Conservation (phyloP, 2,329 filamentous ascomycete species). For the Pestalotiopsis sp. region DNA sequence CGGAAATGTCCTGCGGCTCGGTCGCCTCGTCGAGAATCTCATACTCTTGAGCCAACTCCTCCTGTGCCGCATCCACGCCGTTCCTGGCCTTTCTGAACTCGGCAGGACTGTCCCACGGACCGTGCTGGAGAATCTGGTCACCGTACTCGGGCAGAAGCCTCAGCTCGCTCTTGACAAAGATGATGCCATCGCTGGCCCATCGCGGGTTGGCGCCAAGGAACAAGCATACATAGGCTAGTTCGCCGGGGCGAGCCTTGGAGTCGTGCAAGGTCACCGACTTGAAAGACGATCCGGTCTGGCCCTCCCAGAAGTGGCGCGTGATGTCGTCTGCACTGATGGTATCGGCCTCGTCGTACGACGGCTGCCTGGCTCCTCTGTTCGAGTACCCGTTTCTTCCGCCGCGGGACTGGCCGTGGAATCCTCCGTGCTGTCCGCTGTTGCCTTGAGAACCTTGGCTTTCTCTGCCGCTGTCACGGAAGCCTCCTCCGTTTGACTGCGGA, state of each 20-base stretch:
- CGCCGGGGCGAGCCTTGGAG: conserved; percentile 16
- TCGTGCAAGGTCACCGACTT: conserved; percentile 20
- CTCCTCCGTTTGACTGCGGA: not conserved
- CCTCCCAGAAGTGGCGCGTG: conserved; percentile 17
- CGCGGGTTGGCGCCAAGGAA: conserved; percentile 22
- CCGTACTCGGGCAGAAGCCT: conserved; percentile 24
- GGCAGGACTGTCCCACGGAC: conserved; percentile 19
- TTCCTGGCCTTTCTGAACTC: not conserved
- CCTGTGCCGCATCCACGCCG: not conserved
- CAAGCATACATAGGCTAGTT: conserved; percentile 24
- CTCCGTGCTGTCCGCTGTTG: not conserved
- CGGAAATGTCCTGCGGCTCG: not conserved
- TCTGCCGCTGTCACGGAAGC: conserved; percentile 2
- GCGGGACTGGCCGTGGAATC: conserved; percentile 7
- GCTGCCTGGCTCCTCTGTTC: not conserved
- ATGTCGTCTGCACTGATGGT: conserved; percentile 19
- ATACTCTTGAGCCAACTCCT: not conserved
- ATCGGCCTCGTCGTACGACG: conserved; percentile 16
- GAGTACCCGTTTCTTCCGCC: conserved; percentile 11
- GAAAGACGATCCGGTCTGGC: too few species aligned
- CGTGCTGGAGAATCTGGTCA: conserved; percentile 20
- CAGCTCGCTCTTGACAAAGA: conserved; percentile 26
- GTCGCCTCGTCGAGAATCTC: not conserved
- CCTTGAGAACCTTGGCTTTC: not conserved
- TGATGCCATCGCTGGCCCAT: conserved; percentile 23